These are phyloP conservation scores for Geopyxis carbonaria DNA, from an alignment of 495 filamentous ascomycete genomes.

Conservation along the genomic window DNA sequence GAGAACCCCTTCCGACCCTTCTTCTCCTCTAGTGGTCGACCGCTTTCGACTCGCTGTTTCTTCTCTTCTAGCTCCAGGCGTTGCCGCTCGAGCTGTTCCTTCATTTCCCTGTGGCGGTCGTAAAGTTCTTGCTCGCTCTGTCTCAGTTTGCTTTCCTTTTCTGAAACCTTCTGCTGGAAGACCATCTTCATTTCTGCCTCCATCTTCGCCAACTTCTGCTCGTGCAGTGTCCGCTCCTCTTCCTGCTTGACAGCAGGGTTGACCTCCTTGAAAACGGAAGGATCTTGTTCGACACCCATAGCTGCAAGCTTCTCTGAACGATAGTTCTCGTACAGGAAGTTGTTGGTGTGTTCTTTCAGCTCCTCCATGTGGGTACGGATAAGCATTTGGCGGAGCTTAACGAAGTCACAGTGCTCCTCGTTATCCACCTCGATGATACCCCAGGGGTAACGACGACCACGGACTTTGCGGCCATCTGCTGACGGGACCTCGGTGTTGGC, in stretches of 20 bases:
- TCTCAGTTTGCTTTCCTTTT: slow-evolving; percentile 98
- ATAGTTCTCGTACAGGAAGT: slow-evolving; percentile 97
- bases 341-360: slow-evolving; percentile 99
- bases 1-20: slow-evolving; percentile 96
- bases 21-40: slow-evolving; percentile 90
- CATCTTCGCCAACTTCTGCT: slow-evolving; percentile 99
- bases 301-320: slow-evolving; percentile 93
- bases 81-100: slow-evolving; percentile 93
- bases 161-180: slow-evolving; percentile 98
- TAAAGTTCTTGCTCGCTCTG: slow-evolving; percentile 98
- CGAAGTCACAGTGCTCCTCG: slow-evolving; percentile 99
- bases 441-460: slow-evolving; percentile 94
- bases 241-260: slow-evolving; percentile 99
- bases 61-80: slow-evolving; percentile 91
- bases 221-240: slow-evolving; percentile 91
- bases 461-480: slow-evolving; percentile 84
- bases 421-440: slow-evolving; percentile 98
- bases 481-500: slow-evolving; percentile 83
- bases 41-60: slow-evolving; percentile 82
- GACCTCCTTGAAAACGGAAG: slow-evolving; percentile 99
- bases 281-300: slow-evolving; percentile 97
- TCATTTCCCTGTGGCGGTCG: slow-evolving; percentile 96
- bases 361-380: slow-evolving; percentile 99
- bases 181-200: slow-evolving; percentile 99
- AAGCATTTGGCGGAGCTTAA: slow-evolving; percentile 98